A percentile compares a stretch with the other conserved stretches of the same genome.
Evolutionary conservation across 2,329 filamentous ascomycete species (phyloP).

Genomic region (Bipolaris bicolor): DNA sequence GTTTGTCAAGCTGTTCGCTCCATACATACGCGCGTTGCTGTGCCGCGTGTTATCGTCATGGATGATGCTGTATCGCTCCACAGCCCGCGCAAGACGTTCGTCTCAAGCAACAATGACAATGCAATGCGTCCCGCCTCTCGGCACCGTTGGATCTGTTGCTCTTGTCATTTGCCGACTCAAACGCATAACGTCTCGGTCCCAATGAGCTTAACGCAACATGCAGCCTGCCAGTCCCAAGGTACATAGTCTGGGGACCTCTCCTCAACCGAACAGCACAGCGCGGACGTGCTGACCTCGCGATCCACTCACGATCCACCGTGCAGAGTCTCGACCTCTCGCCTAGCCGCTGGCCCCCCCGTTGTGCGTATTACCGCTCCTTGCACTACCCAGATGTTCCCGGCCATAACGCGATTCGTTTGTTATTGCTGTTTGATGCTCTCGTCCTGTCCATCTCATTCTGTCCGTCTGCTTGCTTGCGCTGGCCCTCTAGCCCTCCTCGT

Average conservation of each 20-base stretch:
- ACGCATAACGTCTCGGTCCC: conserved; percentile 11
- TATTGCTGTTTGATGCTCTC: conserved; percentile 3
- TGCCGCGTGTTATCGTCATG: conserved; percentile 6
- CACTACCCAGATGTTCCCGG: conserved; percentile 3
- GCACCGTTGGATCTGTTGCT: neutral
- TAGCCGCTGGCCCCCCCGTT: conserved; percentile 13
- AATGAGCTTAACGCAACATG: conserved; percentile 11
- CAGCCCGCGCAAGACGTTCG: conserved; percentile 14
- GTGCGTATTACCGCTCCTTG: conserved; percentile 18
- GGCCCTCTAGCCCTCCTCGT: too few relatives aligned
- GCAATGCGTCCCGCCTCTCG: neutral
- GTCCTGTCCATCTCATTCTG: neutral
- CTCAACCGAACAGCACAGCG: conserved; percentile 5
- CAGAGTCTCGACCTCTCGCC: conserved; percentile 17
- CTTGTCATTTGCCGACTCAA: conserved; percentile 4
- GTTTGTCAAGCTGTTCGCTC: conserved; percentile 9
- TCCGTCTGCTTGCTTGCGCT: neutral
- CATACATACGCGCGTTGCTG: conserved; percentile 12
- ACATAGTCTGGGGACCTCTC: conserved; percentile 15
- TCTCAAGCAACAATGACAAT: conserved; percentile 15
- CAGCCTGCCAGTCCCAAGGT: neutral
- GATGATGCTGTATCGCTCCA: conserved; percentile 16
- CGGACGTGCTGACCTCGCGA: conserved; percentile 15
- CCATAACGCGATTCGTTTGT: conserved; percentile 7
- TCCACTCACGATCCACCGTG: conserved; percentile 10